Conservation (phyloP, 2,329 filamentous ascomycete genomes). For the Fusarium brevicatenulatum region DNA sequence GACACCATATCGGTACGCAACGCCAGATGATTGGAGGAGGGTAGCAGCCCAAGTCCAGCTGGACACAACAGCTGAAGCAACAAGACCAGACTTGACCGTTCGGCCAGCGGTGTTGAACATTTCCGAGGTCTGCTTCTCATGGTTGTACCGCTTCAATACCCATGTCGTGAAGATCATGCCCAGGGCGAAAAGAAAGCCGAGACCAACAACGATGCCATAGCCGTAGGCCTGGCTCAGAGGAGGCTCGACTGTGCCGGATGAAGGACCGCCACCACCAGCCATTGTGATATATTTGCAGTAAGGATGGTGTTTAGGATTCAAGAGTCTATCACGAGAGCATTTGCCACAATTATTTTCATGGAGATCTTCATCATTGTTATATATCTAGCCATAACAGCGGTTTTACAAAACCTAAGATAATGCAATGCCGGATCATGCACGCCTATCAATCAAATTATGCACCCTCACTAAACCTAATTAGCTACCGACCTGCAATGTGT, state of each 20-base stretch:
- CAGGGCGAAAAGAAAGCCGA: slow-evolving; percentile 79
- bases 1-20: slow-evolving; percentile 83
- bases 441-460: not conserved
- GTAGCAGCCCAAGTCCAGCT: slow-evolving; percentile 95
- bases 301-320: not conserved
- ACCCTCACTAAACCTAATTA: not conserved
- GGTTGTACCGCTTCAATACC: slow-evolving; percentile 51
- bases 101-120: slow-evolving; percentile 92
- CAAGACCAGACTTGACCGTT: slow-evolving; percentile 88
- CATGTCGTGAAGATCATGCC: slow-evolving; percentile 62
- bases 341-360: not conserved
- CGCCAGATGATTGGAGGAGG: slow-evolving; percentile 79
- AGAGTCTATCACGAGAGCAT: not conserved
- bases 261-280: slow-evolving; percentile 33
- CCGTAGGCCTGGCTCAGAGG: slow-evolving; percentile 71
- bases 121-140: slow-evolving; percentile 86
- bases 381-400: not conserved
- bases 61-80: slow-evolving; percentile 89
- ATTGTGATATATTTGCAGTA: slow-evolving; percentile 15
- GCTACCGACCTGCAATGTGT: not conserved
- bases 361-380: not conserved
- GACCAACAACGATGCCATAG: slow-evolving; percentile 80
- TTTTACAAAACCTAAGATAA: slow-evolving; percentile 2
- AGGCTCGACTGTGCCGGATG: slow-evolving; percentile 32
- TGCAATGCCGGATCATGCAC: not conserved